Percentiles rank a stretch among this genome's conserved stretches.
Evolutionary conservation across 1,284 basidiomycete species (phyloP).

Genomic region (Boletus nobilissimus): DNA sequence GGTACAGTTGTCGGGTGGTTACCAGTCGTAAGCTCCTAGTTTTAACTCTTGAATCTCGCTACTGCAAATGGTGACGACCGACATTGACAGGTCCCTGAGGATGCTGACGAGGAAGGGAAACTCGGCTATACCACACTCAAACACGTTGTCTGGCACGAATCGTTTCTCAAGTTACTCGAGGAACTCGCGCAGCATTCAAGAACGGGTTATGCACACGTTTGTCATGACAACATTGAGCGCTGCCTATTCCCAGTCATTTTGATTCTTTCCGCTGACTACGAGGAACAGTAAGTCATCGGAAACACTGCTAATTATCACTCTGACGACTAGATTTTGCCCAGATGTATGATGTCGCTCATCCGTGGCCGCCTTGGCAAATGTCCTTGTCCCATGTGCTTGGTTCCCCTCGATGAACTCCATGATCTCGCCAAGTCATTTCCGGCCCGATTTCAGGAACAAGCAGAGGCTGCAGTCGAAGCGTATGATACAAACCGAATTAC

Average conservation of each 20-base stretch:
- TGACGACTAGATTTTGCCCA: background rate
- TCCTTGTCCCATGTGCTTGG: conserved; percentile 28
- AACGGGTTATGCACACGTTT: conserved; percentile 19
- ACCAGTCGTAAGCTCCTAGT: conserved; percentile 49
- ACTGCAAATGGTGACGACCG: background rate
- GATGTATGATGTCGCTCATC: conserved; percentile 36
- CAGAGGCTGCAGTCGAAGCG: background rate
- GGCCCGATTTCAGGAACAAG: background rate
- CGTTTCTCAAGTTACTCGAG: conserved; percentile 34
- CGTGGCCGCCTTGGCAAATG: conserved; percentile 23
- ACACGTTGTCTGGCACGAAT: conserved; percentile 45
- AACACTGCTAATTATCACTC: background rate
- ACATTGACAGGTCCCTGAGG: conserved; percentile 42
- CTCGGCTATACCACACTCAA: conserved; percentile 48
- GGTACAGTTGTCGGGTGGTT: conserved; percentile 56
- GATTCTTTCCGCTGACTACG: conserved; percentile 32
- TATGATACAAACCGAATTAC: background rate
- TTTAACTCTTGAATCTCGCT: background rate
- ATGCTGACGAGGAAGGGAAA: conserved; percentile 43
- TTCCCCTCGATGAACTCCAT: conserved; percentile 16
- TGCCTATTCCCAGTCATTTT: conserved; percentile 28
- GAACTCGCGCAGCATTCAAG: background rate
- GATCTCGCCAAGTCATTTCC: conserved; percentile 19
- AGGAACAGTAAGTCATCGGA: conserved; percentile 32
- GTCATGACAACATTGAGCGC: conserved; percentile 13